Percentiles rank a stretch among this genome's conserved stretches.
Evolutionary conservation across 1,284 basidiomycete genomes (phyloP).

Genomic region (Tilletia walkeri): DNA sequence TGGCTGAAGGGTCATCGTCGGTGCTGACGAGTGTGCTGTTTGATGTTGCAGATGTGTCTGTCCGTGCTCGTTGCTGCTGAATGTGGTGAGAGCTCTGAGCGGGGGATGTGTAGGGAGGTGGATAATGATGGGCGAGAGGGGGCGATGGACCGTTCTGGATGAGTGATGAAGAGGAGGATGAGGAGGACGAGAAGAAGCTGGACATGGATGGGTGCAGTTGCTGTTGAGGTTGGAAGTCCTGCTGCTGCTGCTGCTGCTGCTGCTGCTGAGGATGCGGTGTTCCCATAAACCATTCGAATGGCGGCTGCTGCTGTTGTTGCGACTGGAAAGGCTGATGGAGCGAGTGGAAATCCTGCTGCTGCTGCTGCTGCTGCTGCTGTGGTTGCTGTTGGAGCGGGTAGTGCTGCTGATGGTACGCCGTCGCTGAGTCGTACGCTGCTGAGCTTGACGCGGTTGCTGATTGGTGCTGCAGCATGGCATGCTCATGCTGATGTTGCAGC

Average conservation of each 20-base stretch:
- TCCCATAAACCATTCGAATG: neutral
- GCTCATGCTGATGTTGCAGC: neutral
- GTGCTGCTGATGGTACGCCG: neutral
- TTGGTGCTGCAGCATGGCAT: neutral
- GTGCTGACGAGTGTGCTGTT: neutral
- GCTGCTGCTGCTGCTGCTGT: conserved; percentile 3
- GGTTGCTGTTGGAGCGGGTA: neutral
- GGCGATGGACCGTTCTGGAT: neutral
- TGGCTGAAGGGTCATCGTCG: neutral
- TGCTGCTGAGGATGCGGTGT: neutral
- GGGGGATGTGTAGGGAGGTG: neutral
- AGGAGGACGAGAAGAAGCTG: neutral
- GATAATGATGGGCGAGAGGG: conserved; percentile 1
- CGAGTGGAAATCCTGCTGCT: neutral
- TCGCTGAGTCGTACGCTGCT: neutral
- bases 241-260: neutral
- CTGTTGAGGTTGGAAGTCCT: neutral
- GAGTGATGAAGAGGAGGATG: neutral
- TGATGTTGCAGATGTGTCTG: neutral
- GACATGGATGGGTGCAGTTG: conserved; percentile 1
- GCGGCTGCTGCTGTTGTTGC: neutral
- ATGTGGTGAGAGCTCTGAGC: neutral
- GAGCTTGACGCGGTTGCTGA: neutral
- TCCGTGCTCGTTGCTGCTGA: neutral
- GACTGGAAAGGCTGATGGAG: neutral